Percentiles rank a stretch among this genome's conserved stretches.
Evolutionary conservation across 371 early-diverging fungal species (phyloP).

Genomic region (Phascolomyces articulosus): DNA sequence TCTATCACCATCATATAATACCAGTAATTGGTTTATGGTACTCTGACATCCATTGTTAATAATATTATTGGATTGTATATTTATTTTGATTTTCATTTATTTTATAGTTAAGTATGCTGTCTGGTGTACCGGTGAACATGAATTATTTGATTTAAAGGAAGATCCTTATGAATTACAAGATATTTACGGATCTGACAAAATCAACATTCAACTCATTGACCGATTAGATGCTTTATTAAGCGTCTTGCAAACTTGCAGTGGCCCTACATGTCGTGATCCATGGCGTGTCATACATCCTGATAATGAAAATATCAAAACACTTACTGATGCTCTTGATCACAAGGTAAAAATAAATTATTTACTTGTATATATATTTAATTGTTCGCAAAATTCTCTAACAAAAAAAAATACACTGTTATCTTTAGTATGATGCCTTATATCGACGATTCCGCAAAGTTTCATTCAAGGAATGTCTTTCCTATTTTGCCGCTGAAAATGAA

Average conservation of each 20-base stretch:
- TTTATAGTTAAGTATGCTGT: constrained; percentile 46
- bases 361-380: no score
- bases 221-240: constrained; percentile 63
- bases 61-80: neutral
- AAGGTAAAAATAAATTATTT: constrained; percentile 16
- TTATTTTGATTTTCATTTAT: neutral
- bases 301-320: constrained; percentile 27
- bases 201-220: constrained; percentile 30
- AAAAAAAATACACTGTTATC: no score
- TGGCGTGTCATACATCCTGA: constrained; percentile 55
- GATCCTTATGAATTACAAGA: constrained; percentile 67
- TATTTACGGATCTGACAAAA: constrained; percentile 27
- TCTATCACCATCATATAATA: no score
- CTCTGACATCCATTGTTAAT: no score
- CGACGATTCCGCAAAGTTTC: constrained; percentile 29
- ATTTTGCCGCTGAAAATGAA: constrained; percentile 15
- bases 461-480: constrained; percentile 33
- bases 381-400: no score
- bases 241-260: constrained; percentile 60
- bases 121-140: constrained; percentile 70
- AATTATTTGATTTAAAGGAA: constrained; percentile 56
- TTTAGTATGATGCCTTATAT: constrained; percentile 36
- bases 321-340: constrained; percentile 34
- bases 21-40: no score
- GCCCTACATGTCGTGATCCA: constrained; percentile 62